Percentiles rank a stretch among this genome's conserved stretches.
These are phyloP conservation scores for Vicia villosa DNA, from an alignment of 306 rosid genomes.

Conservation along the genomic window DNA sequence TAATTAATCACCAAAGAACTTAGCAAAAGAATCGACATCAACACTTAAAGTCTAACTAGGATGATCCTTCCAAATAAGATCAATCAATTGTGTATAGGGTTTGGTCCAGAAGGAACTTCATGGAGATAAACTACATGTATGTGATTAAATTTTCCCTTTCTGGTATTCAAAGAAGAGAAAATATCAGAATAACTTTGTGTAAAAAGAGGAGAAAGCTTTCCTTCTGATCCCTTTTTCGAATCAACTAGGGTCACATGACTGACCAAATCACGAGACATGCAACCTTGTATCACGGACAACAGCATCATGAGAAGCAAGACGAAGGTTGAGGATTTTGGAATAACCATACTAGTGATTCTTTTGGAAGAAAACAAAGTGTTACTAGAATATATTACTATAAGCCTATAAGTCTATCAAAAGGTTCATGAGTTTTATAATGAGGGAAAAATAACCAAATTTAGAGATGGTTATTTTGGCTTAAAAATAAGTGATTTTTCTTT, in stretches of 20 bases:
- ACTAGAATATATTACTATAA: neutral
- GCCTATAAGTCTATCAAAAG: too few species aligned
- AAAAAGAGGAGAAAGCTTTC: conserved; percentile 49
- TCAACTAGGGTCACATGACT: too few species aligned
- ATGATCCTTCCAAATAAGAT: conserved; percentile 20
- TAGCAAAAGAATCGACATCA: neutral
- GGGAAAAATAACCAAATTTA: too few species aligned
- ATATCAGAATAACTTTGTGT: conserved; percentile 37
- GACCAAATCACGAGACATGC: conserved; percentile 36
- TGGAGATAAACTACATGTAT: conserved; percentile 57
- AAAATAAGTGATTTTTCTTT: neutral
- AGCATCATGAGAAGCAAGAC: conserved; percentile 41
- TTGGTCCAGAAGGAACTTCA: conserved; percentile 63
- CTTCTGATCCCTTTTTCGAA: conserved; percentile 3
- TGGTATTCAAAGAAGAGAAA: conserved; percentile 41
- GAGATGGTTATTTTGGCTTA: too few species aligned
- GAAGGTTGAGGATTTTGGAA: conserved; percentile 36
- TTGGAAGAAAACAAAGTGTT: neutral
- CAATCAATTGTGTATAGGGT: conserved; percentile 66
- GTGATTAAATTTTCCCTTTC: conserved; percentile 34
- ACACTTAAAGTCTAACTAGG: conserved; percentile 11
- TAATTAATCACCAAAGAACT: neutral
- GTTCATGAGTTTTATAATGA: neutral
- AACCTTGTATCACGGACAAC: conserved; percentile 39
- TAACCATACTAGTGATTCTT: conserved; percentile 39